Evolutionary conservation across 768 basidiomycete genomes (phyloP).

Genomic region (Mrakia frigida): DNA sequence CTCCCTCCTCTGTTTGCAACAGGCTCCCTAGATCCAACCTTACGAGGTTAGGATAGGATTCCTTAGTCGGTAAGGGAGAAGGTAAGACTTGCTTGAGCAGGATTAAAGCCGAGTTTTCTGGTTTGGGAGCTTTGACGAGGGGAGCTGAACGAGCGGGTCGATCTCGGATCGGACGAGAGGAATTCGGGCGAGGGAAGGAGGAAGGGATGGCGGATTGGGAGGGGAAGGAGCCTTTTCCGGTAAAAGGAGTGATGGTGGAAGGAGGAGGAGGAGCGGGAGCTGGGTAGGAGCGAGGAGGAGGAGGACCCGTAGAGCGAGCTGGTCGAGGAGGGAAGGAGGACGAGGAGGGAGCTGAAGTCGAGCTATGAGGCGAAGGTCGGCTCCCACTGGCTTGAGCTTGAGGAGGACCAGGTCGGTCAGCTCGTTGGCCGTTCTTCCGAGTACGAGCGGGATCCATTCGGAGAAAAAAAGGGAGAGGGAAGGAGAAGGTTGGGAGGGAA

Average conservation of each 20-base stretch:
- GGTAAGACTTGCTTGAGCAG: conserved; percentile 9
- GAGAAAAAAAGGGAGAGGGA: too few species aligned
- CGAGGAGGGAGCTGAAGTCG: background rate
- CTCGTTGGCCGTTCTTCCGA: background rate
- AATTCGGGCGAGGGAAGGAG: background rate
- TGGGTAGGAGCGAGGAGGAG: background rate
- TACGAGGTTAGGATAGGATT: conserved; percentile 16
- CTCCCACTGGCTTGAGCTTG: background rate
- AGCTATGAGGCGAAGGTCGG: background rate
- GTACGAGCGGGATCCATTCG: conserved; percentile 16
- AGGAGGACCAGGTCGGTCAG: background rate
- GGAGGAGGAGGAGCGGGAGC: conserved; percentile 7
- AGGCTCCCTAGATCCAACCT: conserved; percentile 26
- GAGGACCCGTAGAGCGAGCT: conserved; percentile 1
- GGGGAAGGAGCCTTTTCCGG: conserved; percentile 10
- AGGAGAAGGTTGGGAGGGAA: too few species aligned
- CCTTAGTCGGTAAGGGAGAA: background rate
- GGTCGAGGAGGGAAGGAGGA: background rate
- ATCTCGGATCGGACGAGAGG: background rate
- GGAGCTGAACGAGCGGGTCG: background rate
- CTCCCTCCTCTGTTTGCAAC: background rate
- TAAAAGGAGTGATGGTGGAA: background rate
- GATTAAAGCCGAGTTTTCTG: conserved; percentile 16
- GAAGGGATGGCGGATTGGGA: conserved; percentile 3
- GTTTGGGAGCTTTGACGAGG: background rate